A percentile compares a stretch with the other conserved stretches of the same genome.
Conservation (phyloP, 208 protist species). For the Crithidia sp. region DNA sequence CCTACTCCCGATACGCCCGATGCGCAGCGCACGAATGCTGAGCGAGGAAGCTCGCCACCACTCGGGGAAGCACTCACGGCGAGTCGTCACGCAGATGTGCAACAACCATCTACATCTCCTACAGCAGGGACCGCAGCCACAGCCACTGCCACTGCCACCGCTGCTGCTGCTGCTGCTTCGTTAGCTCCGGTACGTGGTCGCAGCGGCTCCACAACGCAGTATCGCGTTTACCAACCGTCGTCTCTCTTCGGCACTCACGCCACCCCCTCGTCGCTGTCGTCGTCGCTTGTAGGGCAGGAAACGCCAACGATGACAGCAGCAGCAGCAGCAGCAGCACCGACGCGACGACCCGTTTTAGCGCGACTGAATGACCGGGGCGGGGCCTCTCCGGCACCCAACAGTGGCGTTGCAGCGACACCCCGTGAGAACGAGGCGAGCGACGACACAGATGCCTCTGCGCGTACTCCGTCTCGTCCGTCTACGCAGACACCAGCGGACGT, state of each 20-base stretch:
- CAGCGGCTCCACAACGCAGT: slow-evolving; percentile 2
- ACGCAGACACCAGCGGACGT: no score
- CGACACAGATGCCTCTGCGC: no score
- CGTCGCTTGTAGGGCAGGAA: neutral
- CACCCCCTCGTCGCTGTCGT: neutral
- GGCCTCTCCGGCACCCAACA: no score
- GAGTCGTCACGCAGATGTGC: neutral
- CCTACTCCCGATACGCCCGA: neutral
- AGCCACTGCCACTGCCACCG: neutral
- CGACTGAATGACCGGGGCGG: no score
- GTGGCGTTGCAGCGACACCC: no score
- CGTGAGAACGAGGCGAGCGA: no score
- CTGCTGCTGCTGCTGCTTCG: neutral
- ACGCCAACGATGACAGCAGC: neutral
- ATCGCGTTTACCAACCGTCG: neutral
- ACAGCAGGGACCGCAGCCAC: neutral
- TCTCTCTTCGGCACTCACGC: neutral
- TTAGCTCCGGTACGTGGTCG: neutral
- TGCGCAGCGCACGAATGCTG: neutral
- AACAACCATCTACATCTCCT: neutral
- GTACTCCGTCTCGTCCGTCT: no score
- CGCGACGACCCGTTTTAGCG: neutral
- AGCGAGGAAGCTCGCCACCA: neutral
- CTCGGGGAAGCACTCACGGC: neutral
- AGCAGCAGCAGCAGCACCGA: neutral